A percentile compares a stretch with the other conserved stretches of the same genome.
Evolutionary conservation across 441 rosid species (phyloP).

Genomic region (Macaranga tanarius): DNA sequence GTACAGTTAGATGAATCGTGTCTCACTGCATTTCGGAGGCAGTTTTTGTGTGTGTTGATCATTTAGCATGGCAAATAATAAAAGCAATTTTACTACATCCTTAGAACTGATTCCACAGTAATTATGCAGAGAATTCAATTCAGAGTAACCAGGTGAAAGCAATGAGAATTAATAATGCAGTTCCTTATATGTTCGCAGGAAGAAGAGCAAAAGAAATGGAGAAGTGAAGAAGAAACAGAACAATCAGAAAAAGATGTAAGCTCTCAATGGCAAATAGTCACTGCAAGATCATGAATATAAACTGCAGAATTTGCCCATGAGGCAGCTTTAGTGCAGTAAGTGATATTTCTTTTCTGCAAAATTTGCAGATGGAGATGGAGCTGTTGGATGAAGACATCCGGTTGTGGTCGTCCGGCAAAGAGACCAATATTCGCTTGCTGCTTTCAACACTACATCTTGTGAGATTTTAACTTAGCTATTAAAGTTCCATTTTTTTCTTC

Average conservation of each 20-base stretch:
- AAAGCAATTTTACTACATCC: too few relatives aligned
- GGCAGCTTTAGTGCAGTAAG: not conserved
- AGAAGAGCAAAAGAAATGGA: conserved; percentile 39
- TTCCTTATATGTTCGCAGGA: conserved; percentile 28
- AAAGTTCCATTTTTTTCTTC: not conserved
- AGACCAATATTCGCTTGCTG: conserved; percentile 62
- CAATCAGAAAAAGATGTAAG: conserved; percentile 58
- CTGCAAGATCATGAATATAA: not conserved
- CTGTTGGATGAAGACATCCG: conserved; percentile 57
- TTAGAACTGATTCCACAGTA: not conserved
- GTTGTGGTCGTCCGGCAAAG: conserved; percentile 79
- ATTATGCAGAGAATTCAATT: not conserved
- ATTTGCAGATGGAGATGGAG: conserved; percentile 53
- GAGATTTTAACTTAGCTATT: conserved; percentile 14
- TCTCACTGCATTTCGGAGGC: too few relatives aligned
- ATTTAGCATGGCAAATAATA: not conserved
- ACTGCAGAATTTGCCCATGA: not conserved
- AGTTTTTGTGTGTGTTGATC: not conserved
- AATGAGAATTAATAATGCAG: not conserved
- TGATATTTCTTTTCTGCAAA: not conserved
- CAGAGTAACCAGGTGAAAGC: not conserved
- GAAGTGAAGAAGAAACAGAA: conserved; percentile 37
- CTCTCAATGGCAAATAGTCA: not conserved
- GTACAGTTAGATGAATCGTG: not conserved
- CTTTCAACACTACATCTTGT: conserved; percentile 82